Evolutionary conservation across 192 early-diverging fungal genomes (phyloP).

Genomic region (Cladochytrium replicatum): DNA sequence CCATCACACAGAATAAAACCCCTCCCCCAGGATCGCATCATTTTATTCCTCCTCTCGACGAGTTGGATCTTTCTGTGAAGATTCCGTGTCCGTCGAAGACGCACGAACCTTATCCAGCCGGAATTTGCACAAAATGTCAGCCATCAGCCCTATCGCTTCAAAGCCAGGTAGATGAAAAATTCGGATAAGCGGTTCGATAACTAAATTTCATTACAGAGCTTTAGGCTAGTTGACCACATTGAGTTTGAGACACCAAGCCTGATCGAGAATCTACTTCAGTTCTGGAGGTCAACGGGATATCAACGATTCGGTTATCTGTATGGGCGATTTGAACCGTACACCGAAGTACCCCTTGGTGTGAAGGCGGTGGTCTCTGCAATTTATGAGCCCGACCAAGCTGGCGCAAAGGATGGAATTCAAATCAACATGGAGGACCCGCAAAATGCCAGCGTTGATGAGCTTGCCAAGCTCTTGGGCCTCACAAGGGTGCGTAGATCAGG

Average conservation of each 20-base stretch:
- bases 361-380: slow-evolving; percentile 92
- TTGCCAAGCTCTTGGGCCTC: slow-evolving; percentile 30
- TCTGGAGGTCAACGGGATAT: slow-evolving; percentile 74
- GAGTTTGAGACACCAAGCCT: slow-evolving; percentile 76
- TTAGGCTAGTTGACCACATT: slow-evolving; percentile 93
- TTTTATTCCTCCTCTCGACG: slow-evolving; percentile 76
- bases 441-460: slow-evolving; percentile 16
- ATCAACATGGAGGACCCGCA: slow-evolving; percentile 35
- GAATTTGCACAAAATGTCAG: slow-evolving; percentile 97
- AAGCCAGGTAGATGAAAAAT: slow-evolving; percentile 61
- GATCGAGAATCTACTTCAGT: slow-evolving; percentile 74
- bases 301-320: slow-evolving; percentile 92
- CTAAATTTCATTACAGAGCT: slow-evolving; percentile 46
- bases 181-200: too few species aligned
- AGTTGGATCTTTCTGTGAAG: slow-evolving; percentile 69
- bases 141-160: slow-evolving; percentile 85
- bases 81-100: slow-evolving; percentile 58
- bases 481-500: slow-evolving; percentile 23
- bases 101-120: slow-evolving; percentile 84
- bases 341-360: slow-evolving; percentile 87
- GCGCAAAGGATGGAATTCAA: slow-evolving; percentile 59
- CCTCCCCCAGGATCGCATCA: slow-evolving; percentile 15
- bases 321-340: slow-evolving; percentile 81
- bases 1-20: slow-evolving; percentile 57
- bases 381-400: slow-evolving; percentile 86